Evolutionary conservation across 2,329 filamentous ascomycete species (phyloP).

Genomic region (Drechslerella coelobrocha): DNA sequence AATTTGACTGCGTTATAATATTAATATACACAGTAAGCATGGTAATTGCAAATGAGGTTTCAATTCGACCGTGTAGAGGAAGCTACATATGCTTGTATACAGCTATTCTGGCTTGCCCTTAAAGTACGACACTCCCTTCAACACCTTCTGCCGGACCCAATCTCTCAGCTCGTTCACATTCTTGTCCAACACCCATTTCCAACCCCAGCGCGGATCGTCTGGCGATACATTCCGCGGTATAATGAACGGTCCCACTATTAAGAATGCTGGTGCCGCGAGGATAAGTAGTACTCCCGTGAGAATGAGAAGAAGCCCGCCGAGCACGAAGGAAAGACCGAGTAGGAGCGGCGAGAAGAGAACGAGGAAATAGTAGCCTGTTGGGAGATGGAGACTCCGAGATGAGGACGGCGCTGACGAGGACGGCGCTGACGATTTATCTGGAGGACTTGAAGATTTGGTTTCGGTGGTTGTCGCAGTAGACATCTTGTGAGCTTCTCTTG

Average conservation of each 20-base stretch:
- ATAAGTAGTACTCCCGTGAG: conserved; percentile 37
- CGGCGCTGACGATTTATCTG: neutral
- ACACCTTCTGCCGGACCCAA: conserved; percentile 28
- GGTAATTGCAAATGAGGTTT: neutral
- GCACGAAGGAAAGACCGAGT: conserved; percentile 32
- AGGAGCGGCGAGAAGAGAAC: conserved; percentile 43
- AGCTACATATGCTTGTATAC: neutral
- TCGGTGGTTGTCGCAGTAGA: conserved; percentile 4
- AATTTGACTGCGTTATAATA: neutral
- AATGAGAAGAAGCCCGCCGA: conserved; percentile 27
- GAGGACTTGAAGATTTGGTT: conserved; percentile 7
- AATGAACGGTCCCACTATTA: conserved; percentile 36
- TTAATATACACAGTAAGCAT: neutral
- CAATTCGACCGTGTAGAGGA: neutral
- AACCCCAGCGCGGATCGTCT: conserved; percentile 39
- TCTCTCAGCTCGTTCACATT: conserved; percentile 29
- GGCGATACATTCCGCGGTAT: conserved; percentile 41
- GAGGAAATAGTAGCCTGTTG: conserved; percentile 43
- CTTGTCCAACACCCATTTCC: conserved; percentile 44
- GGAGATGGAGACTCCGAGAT: conserved; percentile 10
- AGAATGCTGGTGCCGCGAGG: conserved; percentile 30
- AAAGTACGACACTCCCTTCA: conserved; percentile 27
- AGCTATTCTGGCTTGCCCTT: conserved; percentile 15
- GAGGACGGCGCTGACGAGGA: neutral
- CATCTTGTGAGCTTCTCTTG: too few species aligned